Base-by-base conservation (phyloP, 2,329 filamentous ascomycete genomes). In the Talaromyces sp. region DNA sequence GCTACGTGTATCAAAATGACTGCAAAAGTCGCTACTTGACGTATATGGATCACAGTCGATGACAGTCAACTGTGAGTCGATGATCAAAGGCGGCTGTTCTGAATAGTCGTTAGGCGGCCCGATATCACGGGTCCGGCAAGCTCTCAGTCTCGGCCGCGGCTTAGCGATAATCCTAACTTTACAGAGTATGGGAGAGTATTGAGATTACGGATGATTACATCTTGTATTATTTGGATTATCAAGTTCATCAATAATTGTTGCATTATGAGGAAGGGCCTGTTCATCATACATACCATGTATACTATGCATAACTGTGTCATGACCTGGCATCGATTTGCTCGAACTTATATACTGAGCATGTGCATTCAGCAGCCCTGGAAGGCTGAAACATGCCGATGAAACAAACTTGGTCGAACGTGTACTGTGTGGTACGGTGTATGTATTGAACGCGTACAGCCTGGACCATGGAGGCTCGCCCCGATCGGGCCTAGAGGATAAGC, bases 401-500 rank as follows among this genome's bases (percentile, higher is more conserved):
- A 54, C 50, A 54, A 33, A 9, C 27, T 13, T 37, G 19, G 7
- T 16, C 27, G 27, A 1, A 6, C 27, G 6, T 31, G 27, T 31
- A 31, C 4, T 31, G 27, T 31, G 27, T 31, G 7, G 27, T 31
- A 31, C 4, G 27, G 27, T 31, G 27, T 16, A 47, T 22, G 45
- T 47, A 27, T 48, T 47, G 19, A 11, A 11, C 19, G 19, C 45
- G 45, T 48, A 48, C 60, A 54, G 47, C 37, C 47, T 50, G 59
- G 45, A 39, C 60, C 45, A 41, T 60, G 47, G 48, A 65, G 63
- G 63, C 63, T 61, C 58, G 35, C 33, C 45, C 63, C 58, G 47
- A 65, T 48, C 39, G 37, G 52, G 63, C 58, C 48, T 65, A 65
- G 63, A 13, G 63, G 52, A 16, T 48, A 61, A 48, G 39, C 58